A percentile compares a stretch with the other conserved stretches of the same genome.
Conservation (phyloP, 768 basidiomycete species). For the Fistulinella prunicolor region DNA sequence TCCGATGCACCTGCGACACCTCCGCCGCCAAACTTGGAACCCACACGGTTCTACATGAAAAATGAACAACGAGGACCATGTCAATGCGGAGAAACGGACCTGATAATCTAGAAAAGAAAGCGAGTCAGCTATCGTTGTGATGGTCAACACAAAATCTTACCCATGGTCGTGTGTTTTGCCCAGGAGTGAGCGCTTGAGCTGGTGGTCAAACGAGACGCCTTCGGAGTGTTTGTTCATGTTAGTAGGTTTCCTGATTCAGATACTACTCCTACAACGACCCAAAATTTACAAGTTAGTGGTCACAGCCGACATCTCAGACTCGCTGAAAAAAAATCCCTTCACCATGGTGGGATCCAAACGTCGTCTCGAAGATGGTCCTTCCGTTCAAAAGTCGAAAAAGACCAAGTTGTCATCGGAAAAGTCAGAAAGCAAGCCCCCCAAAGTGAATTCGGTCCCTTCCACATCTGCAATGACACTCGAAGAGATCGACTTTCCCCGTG, state of each 20-base stretch:
- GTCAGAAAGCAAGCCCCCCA: constrained; percentile 21
- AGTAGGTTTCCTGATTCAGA: constrained; percentile 16
- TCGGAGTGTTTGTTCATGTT: neutral
- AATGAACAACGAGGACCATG: constrained; percentile 1
- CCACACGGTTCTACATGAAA: constrained; percentile 79
- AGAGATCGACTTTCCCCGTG: constrained; percentile 93
- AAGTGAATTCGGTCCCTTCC: constrained; percentile 30
- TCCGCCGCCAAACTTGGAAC: constrained; percentile 93
- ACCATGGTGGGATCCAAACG: constrained; percentile 58
- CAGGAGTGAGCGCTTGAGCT: neutral
- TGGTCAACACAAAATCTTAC: constrained; percentile 17
- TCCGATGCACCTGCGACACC: constrained; percentile 95
- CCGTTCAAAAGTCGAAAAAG: constrained; percentile 57
- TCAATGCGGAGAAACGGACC: constrained; percentile 36
- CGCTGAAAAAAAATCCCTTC: neutral
- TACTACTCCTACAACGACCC: too few relatives aligned
- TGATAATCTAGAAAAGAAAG: constrained; percentile 54
- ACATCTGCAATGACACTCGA: constrained; percentile 47
- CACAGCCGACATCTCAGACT: neutral
- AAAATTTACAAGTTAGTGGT: too few relatives aligned
- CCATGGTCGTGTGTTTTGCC: constrained; percentile 23
- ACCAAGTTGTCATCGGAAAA: constrained; percentile 41
- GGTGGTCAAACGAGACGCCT: constrained; percentile 2
- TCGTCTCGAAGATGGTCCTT: constrained; percentile 50
- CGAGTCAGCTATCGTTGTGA: constrained; percentile 5